Conservation (phyloP, 768 basidiomycete species). For the Podaxis mareebaensis region DNA sequence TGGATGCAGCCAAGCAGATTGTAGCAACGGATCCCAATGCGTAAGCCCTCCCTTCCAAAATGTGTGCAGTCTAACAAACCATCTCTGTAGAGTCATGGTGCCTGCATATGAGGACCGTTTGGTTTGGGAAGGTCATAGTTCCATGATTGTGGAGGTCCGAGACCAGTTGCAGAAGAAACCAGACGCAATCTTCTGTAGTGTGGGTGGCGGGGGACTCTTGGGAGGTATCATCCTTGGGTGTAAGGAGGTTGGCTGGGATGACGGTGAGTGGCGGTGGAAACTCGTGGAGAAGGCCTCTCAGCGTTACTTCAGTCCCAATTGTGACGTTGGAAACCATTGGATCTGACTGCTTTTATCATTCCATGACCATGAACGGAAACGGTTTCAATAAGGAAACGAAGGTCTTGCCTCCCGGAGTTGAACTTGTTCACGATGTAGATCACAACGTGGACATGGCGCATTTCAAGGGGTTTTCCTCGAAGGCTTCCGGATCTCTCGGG, state of each 20-base stretch:
- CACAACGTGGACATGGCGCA: slow-evolving; percentile 56
- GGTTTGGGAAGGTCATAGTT: slow-evolving; percentile 78
- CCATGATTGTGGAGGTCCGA: slow-evolving; percentile 66
- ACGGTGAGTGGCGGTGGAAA: slow-evolving; percentile 44
- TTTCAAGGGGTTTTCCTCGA: slow-evolving; percentile 58
- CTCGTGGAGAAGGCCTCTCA: background rate
- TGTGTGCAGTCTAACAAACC: slow-evolving; percentile 3
- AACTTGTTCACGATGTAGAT: slow-evolving; percentile 37
- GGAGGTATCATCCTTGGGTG: slow-evolving; percentile 76
- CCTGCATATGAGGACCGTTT: slow-evolving; percentile 71
- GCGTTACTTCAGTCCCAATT: slow-evolving; percentile 50
- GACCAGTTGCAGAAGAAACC: slow-evolving; percentile 56
- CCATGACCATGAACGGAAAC: slow-evolving; percentile 57
- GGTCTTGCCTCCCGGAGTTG: slow-evolving; percentile 41
- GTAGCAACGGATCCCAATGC: slow-evolving; percentile 47
- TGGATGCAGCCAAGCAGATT: slow-evolving; percentile 47
- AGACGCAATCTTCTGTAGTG: slow-evolving; percentile 74
- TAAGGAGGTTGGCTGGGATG: slow-evolving; percentile 61
- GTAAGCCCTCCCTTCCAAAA: slow-evolving; percentile 39
- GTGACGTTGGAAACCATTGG: slow-evolving; percentile 72
- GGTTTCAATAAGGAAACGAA: slow-evolving; percentile 33
- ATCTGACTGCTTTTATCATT: slow-evolving; percentile 73
- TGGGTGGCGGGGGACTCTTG: slow-evolving; percentile 73
- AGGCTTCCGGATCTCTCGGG: slow-evolving; percentile 68
- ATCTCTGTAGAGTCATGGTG: slow-evolving; percentile 53